Base-by-base conservation (phyloP, 2,329 filamentous ascomycete species). In the Aspergillus udagawae region DNA sequence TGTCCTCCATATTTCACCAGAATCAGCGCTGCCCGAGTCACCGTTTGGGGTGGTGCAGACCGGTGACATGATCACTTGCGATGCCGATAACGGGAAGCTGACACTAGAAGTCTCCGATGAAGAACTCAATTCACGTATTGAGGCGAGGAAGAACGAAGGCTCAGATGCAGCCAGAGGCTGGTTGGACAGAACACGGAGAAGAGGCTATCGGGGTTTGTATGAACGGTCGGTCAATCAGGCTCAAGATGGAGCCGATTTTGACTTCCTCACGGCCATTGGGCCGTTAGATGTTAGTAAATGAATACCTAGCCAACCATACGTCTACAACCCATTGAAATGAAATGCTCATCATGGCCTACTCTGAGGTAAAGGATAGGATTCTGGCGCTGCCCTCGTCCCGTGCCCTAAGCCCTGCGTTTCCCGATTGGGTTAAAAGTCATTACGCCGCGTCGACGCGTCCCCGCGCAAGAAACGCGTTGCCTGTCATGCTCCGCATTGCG, bases 1-100 rank as follows among this genome's bases (percentile, higher is more conserved):
- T 21, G 72, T 81, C 2, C 67, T 84, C 23, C 81, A 84, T 60
- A 75, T 83, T 29, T 80, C 78, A 3, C 82, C 82, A 0, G 82
- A 84, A 63, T 74, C 79, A 4, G 79, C 74, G 1, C 61, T 81
- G 10, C 72, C 76, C 0, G 76, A 76, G 21, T 80, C 77, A 0
- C 74, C 78, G 8, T 79, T 81, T 60, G 80, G 80, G 0, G 66
- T 81, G 3, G 73, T 83, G 0, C 63, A 73, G 60, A 76, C 78
- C 32, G 80, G 80, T 0, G 81, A 83, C 63, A 52, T 75, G 25
- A 79, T 83, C 44, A 70, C 68, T 5, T 79, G 76, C 55, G 77
- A 82, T 65, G 63, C 80, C 1, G 76, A 78, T 49, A 68, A 65
- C 17, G 68, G 81, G 35, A 62, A 60, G 21, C 60, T 83, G 35